phyloP scores from a whole-genome alignment of 805 yeast genomes.

The Lachancea nothofagi region DNA sequence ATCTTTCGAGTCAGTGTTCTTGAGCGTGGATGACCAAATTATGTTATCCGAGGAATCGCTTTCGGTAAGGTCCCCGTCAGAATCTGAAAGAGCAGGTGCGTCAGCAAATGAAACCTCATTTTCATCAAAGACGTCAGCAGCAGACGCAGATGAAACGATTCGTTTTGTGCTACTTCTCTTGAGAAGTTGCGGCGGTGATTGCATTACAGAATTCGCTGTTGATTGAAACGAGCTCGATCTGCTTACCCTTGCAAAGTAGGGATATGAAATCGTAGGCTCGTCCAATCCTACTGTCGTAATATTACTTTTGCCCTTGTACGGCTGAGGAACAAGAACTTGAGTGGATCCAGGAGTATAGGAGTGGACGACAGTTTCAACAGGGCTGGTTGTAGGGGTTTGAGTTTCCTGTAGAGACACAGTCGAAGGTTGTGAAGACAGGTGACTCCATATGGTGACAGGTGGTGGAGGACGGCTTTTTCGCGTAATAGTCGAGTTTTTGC shows the following conservation, averaged over 20 bases:
- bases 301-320: slow-evolving; percentile 33
- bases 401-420: neutral
- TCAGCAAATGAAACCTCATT: slow-evolving; percentile 69
- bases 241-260: slow-evolving; percentile 16
- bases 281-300: slow-evolving; percentile 4
- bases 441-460: slow-evolving; percentile 9
- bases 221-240: slow-evolving; percentile 25
- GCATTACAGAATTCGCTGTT: slow-evolving; percentile 15
- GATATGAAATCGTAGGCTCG: slow-evolving; percentile 14
- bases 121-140: slow-evolving; percentile 58
- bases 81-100: slow-evolving; percentile 55
- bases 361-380: slow-evolving; percentile 25
- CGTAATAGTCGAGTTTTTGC: slow-evolving; percentile 12
- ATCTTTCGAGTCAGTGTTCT: neutral
- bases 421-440: neutral
- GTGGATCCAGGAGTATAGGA: slow-evolving; percentile 42
- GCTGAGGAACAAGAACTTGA: slow-evolving; percentile 39
- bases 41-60: slow-evolving; percentile 28
- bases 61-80: slow-evolving; percentile 41
- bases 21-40: slow-evolving; percentile 20
- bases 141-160: slow-evolving; percentile 33
- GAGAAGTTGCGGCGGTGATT: slow-evolving; percentile 24
- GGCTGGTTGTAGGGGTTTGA: slow-evolving; percentile 9
- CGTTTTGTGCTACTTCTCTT: slow-evolving; percentile 31
- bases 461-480: slow-evolving; percentile 20